Evolutionary conservation across 345 rosid genomes (phyloP), one percentile per base, ranked within the genome.

Genomic region (Heritiera littoralis): DNA sequence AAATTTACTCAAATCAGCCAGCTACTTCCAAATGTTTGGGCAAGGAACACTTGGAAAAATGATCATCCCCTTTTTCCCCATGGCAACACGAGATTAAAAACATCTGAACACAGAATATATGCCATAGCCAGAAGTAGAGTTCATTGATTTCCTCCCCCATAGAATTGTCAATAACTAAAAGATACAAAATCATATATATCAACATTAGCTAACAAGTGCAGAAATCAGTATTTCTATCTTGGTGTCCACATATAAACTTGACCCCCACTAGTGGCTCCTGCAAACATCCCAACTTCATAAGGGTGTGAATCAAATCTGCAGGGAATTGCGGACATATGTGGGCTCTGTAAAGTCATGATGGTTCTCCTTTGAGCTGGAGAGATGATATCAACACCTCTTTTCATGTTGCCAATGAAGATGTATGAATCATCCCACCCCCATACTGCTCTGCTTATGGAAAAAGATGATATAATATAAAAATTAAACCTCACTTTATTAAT

Each of bases 381-480:
- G 78, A 93, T 88, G 63, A 92, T 89, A 86, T 93, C 96, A 9
- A 95, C 89, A 75, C 85, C 89, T 82, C 86, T 87, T 60, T 80
- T 83, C 87, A 85, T 76, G 64, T 89, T 92, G 72, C 93, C 99
- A 0, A 89, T 81, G 87, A 85, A 93, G 75, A 95, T 32, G 73
- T 74, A 78, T 20, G 93, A 87, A 84, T 93, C 99, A 81, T 92
- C 96, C 99, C 99, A 95, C 7, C 98, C 99, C 98, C 98, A 93
- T 45, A 86, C 86, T 43, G 89, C 94, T 84, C 95, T 93, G 90
- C 73, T 7, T n/a, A 59, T 32, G 18, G 7, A 43, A 5, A 46
- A 63, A 71, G 9, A 23, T 20, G 30, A 69, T 46, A 28, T 12
- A 7, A 69, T 14, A n/a, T 4, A n/a, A 8, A 41, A 32, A 64